Conservation (phyloP, 2,329 filamentous ascomycete species). For the Monilinia aucupariae region DNA sequence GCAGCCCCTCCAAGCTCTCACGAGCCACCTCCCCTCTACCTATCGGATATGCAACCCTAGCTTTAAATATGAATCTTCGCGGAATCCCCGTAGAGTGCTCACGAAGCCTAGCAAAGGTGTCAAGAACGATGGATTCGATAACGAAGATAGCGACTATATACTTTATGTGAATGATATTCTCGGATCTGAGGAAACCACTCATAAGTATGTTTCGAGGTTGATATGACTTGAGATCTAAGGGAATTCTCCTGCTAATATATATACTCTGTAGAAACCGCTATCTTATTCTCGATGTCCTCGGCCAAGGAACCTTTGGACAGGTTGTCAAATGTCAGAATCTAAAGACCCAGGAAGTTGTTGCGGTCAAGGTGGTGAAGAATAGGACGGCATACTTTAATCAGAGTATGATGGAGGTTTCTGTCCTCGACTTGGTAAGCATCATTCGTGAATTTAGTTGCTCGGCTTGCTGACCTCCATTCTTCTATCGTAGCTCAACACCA, state of each 20-base stretch:
- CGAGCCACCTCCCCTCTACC: slow-evolving; percentile 84
- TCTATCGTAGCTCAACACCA: slow-evolving; percentile 73
- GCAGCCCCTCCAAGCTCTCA: slow-evolving; percentile 90
- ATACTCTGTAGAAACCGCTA: slow-evolving; percentile 69
- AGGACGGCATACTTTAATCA: slow-evolving; percentile 99
- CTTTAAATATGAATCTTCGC: slow-evolving; percentile 98
- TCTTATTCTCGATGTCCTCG: slow-evolving; percentile 91
- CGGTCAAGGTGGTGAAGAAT: slow-evolving; percentile 99
- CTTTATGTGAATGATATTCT: slow-evolving; percentile 98
- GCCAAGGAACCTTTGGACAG: slow-evolving; percentile 96
- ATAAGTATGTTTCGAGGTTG: slow-evolving; percentile 62
- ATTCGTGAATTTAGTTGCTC: slow-evolving; percentile 27
- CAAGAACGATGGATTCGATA: slow-evolving; percentile 98
- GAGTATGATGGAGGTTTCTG: slow-evolving; percentile 99
- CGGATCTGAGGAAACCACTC: slow-evolving; percentile 93
- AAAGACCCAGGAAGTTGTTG: slow-evolving; percentile 96
- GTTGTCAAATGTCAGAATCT: slow-evolving; percentile 99
- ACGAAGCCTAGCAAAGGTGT: slow-evolving; percentile 98
- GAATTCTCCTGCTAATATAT: slow-evolving; percentile 30
- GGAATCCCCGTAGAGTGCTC: slow-evolving; percentile 89
- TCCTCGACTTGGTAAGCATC: slow-evolving; percentile 74
- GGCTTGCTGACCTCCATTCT: slow-evolving; percentile 18
- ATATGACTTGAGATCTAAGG: slow-evolving; percentile 19
- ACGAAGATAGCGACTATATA: slow-evolving; percentile 98
- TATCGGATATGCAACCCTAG: slow-evolving; percentile 97